A percentile compares a stretch with the other conserved stretches of the same genome.
These are phyloP conservation scores for Phytophthora cryptogea DNA, from an alignment of 352 stramenopile genomes.

Conservation along the genomic window DNA sequence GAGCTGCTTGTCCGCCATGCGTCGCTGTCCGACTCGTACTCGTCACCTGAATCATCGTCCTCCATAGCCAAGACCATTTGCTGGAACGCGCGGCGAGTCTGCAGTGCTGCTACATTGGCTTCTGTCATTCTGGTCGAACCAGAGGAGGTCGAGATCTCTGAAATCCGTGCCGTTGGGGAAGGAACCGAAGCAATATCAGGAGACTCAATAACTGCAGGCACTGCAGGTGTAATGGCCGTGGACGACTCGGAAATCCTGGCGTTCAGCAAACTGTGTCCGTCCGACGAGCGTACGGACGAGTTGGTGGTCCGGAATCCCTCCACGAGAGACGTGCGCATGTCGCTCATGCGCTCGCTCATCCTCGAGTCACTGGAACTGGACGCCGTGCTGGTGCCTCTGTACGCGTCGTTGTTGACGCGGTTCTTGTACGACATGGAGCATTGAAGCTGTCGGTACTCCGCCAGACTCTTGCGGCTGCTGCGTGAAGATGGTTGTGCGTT, in stretches of 20 bases:
- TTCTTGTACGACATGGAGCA: conserved; percentile 91
- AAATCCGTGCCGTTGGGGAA: conserved; percentile 4
- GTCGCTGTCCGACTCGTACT: conserved; percentile 65
- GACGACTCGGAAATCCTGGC: conserved; percentile 38
- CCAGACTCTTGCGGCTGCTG: conserved; percentile 52
- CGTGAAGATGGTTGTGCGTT: conserved; percentile 13
- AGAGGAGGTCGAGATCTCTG: conserved; percentile 13
- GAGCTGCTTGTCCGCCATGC: conserved; percentile 21
- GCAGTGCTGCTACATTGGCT: conserved; percentile 65
- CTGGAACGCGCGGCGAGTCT: conserved; percentile 82
- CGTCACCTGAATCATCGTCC: conserved; percentile 68
- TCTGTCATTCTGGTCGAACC: conserved; percentile 52
- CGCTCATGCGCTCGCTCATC: conserved; percentile 37
- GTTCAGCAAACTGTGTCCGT: conserved; percentile 31
- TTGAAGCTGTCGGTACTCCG: conserved; percentile 74
- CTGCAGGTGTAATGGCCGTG: conserved; percentile 25
- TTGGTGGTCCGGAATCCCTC: conserved; percentile 35
- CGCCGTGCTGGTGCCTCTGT: conserved; percentile 26
- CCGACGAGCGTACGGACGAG: conserved; percentile 27
- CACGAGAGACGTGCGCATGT: conserved; percentile 34
- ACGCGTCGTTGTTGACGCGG: conserved; percentile 46
- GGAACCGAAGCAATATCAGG: neutral
- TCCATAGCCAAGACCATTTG: conserved; percentile 86
- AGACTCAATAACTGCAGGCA: neutral
- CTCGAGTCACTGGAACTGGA: conserved; percentile 31